phyloP scores from a whole-genome alignment of 371 early-diverging fungal genomes.

The Mucor indicus region DNA sequence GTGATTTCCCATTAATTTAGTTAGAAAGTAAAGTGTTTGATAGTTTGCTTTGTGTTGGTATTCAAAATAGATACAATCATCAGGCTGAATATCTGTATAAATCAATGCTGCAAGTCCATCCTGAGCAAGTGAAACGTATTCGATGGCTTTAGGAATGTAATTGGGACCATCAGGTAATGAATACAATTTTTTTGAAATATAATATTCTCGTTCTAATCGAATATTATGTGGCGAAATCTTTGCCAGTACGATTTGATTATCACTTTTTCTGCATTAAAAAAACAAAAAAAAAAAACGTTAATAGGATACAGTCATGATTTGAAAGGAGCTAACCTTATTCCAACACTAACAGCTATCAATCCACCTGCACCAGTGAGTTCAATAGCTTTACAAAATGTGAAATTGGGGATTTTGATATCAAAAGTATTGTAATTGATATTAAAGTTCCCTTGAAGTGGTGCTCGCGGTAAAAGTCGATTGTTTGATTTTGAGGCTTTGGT shows the following conservation, averaged over 20 bases:
- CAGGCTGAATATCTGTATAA: conserved; percentile 23
- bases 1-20: not conserved
- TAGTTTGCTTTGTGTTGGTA: conserved; percentile 2
- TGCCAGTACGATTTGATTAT: conserved; percentile 28
- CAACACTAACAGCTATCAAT: conserved; percentile 32
- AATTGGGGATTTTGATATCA: conserved; percentile 35
- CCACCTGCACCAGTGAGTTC: conserved; percentile 35
- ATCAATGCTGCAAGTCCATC: conserved; percentile 36
- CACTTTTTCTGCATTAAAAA: conserved; percentile 26
- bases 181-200: conserved; percentile 31
- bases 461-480: conserved; percentile 15
- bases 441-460: conserved; percentile 26
- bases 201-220: conserved; percentile 40
- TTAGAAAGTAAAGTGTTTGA: conserved; percentile 2
- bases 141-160: conserved; percentile 28
- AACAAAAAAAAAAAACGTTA: too few species aligned
- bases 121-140: conserved; percentile 30
- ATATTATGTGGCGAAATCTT: conserved; percentile 41
- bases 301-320: too few species aligned
- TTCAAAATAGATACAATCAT: conserved; percentile 17
- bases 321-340: conserved; percentile 28
- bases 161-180: conserved; percentile 28
- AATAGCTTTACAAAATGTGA: conserved; percentile 30
- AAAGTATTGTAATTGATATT: conserved; percentile 33
- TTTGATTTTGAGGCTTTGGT: too few species aligned